Conservation (phyloP, 2,329 filamentous ascomycete genomes). For the Diaporthe humulicola region DNA sequence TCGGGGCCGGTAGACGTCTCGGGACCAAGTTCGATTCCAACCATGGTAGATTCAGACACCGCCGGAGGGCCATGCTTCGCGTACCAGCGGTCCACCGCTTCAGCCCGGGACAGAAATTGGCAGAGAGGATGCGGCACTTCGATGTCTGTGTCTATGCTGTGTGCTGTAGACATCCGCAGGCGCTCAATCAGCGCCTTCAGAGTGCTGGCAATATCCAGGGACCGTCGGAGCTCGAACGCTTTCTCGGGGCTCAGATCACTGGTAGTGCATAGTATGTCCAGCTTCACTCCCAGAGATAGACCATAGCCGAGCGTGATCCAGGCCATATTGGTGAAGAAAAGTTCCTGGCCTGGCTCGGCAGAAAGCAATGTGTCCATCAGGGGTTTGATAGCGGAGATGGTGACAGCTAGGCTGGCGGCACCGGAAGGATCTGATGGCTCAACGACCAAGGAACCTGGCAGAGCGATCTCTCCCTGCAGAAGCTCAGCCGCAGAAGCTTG, state of each 20-base stretch:
- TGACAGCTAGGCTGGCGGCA: not conserved
- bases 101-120: constrained; percentile 4
- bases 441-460: not conserved
- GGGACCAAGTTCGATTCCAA: not conserved
- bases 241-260: not conserved
- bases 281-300: constrained; percentile 1
- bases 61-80: not conserved
- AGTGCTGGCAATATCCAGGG: not conserved
- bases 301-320: constrained; percentile 7
- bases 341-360: not conserved
- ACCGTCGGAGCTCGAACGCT: not conserved
- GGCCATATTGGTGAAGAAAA: not conserved
- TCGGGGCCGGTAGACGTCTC: not conserved
- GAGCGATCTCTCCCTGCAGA: not conserved
- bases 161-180: not conserved
- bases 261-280: not conserved
- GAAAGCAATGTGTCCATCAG: not conserved
- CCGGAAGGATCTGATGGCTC: not conserved
- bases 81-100: constrained; percentile 8
- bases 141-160: not conserved
- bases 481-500: not conserved
- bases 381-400: not conserved
- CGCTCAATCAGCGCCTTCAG: not conserved
- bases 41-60: not conserved
- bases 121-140: not conserved